Evolutionary conservation across 495 filamentous ascomycete species (phyloP).

Genomic region (Cryomyces antarcticus): DNA sequence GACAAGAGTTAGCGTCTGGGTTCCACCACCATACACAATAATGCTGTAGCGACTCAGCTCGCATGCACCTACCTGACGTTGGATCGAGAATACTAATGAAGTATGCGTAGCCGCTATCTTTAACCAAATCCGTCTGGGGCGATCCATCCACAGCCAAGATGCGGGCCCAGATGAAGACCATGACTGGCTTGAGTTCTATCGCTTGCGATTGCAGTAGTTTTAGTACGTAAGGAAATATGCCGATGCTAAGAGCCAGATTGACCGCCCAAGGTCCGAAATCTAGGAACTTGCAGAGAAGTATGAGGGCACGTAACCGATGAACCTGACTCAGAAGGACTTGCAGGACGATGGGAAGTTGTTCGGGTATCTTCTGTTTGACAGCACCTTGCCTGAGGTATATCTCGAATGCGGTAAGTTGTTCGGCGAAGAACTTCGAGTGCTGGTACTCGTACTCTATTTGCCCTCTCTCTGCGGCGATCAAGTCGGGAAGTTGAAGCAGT

Average conservation of each 20-base stretch:
- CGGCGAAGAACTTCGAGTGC: slow-evolving; percentile 88
- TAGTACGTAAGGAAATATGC: slow-evolving; percentile 95
- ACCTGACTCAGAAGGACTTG: slow-evolving; percentile 93
- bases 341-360: slow-evolving; percentile 87
- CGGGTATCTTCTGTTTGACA: slow-evolving; percentile 63
- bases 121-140: slow-evolving; percentile 79
- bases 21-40: too few species aligned
- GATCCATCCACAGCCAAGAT: slow-evolving; percentile 88
- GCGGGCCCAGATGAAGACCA: slow-evolving; percentile 98
- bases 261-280: slow-evolving; percentile 97
- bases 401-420: slow-evolving; percentile 94
- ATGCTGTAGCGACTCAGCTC: too few species aligned
- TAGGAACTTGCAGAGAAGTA: slow-evolving; percentile 80
- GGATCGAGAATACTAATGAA: slow-evolving; percentile 83
- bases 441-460: slow-evolving; percentile 71
- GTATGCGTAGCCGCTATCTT: slow-evolving; percentile 92
- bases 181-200: slow-evolving; percentile 84
- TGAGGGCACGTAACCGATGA: slow-evolving; percentile 78
- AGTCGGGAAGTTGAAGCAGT: slow-evolving; percentile 63
- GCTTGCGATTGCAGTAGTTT: slow-evolving; percentile 92
- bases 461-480: slow-evolving; percentile 58
- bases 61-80: slow-evolving; percentile 30
- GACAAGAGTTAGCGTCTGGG: too few species aligned
- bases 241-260: slow-evolving; percentile 85
- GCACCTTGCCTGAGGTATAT: slow-evolving; percentile 85